phyloP scores from a whole-genome alignment of 768 basidiomycete genomes.

The Harrya chromipes region DNA sequence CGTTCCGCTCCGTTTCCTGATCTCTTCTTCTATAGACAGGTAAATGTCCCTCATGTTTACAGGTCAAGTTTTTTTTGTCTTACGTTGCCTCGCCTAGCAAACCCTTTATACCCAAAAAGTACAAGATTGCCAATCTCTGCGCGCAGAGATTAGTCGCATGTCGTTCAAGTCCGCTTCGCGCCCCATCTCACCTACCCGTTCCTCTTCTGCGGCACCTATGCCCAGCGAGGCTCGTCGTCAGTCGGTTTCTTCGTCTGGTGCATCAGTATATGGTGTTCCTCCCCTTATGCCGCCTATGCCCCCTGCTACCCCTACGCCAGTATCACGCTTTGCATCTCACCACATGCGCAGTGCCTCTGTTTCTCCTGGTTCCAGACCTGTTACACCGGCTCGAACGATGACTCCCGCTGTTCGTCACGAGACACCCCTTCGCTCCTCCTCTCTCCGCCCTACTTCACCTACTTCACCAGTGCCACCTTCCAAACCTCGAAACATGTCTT shows the following conservation, averaged over 20 bases:
- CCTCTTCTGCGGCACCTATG: conserved; percentile 27
- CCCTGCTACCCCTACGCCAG: conserved; percentile 44
- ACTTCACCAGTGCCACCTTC: conserved; percentile 34
- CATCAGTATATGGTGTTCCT: conserved; percentile 32
- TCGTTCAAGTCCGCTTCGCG: conserved; percentile 32
- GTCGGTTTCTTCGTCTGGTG: conserved; percentile 29
- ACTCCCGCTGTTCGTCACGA: conserved; percentile 29
- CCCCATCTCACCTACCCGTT: conserved; percentile 23
- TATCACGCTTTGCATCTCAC: conserved; percentile 50
- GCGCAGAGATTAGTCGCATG: conserved; percentile 59
- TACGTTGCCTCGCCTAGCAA: conserved; percentile 41
- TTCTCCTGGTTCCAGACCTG: conserved; percentile 35
- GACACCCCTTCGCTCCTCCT: conserved; percentile 31
- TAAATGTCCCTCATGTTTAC: conserved; percentile 35
- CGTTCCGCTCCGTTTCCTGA: conserved; percentile 12
- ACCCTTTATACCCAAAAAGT: conserved; percentile 61
- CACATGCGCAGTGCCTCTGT: conserved; percentile 57
- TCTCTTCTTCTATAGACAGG: conserved; percentile 48
- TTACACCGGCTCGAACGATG: conserved; percentile 30
- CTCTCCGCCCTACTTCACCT: conserved; percentile 28
- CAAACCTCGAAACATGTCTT: conserved; percentile 50
- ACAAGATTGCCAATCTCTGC: conserved; percentile 67
- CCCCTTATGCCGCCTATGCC: conserved; percentile 37
- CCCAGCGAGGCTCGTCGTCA: conserved; percentile 28
- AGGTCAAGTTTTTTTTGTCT: conserved; percentile 8